These are phyloP conservation scores for Cichorium intybus DNA, from an alignment of 140 eudicot genomes.

Conservation along the genomic window DNA sequence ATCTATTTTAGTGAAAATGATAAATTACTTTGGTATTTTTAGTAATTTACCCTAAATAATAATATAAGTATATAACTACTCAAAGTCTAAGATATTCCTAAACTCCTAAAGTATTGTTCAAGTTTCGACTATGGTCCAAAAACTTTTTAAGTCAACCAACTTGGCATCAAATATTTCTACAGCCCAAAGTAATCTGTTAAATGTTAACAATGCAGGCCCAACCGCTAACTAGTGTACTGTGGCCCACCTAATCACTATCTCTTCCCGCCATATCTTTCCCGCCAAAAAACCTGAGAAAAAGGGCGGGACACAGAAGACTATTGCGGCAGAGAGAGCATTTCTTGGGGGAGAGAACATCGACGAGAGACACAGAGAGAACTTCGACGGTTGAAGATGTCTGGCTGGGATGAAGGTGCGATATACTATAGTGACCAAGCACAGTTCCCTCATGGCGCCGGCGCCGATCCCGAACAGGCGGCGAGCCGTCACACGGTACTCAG, in stretches of 20 bases:
- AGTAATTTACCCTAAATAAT: too few species aligned
- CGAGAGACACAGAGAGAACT: background rate
- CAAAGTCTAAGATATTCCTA: too few species aligned
- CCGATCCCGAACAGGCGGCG: conserved; percentile 48
- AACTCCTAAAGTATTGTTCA: background rate
- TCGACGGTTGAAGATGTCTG: conserved; percentile 55
- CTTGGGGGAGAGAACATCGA: conserved; percentile 6
- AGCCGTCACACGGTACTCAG: conserved; percentile 80
- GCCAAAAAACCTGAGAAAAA: conserved; percentile 47
- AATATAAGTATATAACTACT: background rate
- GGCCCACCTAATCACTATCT: conserved; percentile 12
- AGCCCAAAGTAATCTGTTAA: background rate
- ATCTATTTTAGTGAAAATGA: background rate
- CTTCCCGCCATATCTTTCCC: conserved; percentile 67
- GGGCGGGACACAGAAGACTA: conserved; percentile 9
- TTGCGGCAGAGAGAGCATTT: conserved; percentile 5
- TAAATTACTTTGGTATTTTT: too few species aligned
- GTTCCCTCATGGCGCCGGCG: conserved; percentile 65
- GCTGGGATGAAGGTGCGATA: conserved; percentile 98
- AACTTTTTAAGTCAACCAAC: background rate
- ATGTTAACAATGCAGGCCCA: too few species aligned
- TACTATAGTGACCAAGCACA: conserved; percentile 99
- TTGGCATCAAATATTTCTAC: background rate
- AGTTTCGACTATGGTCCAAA: background rate
- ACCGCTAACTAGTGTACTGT: background rate